Conservation (phyloP, 306 rosid species). For the Cucumis melo region DNA sequence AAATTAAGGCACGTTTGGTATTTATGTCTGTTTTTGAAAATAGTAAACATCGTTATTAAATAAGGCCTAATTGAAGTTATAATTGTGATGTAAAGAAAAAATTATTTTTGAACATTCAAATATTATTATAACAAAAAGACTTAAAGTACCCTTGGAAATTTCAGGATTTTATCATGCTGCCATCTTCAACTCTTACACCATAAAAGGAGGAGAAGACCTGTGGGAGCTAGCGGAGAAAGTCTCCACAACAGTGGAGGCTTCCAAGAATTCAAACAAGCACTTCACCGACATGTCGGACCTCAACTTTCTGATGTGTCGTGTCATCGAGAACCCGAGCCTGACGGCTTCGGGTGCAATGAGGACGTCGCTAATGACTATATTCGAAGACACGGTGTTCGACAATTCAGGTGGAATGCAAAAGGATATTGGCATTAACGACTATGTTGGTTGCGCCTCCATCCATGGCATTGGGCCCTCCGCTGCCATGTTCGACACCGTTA, state of each 20-base stretch:
- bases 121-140: background rate
- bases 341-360: constrained; percentile 42
- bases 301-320: constrained; percentile 42
- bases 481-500: constrained; percentile 39
- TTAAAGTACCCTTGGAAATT: background rate
- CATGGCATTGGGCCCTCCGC: constrained; percentile 60
- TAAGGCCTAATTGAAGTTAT: too few relatives aligned
- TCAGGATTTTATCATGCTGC: constrained; percentile 62
- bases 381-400: constrained; percentile 47
- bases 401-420: background rate
- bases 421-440: constrained; percentile 35
- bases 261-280: constrained; percentile 32
- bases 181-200: constrained; percentile 31
- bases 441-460: constrained; percentile 51
- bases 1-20: background rate
- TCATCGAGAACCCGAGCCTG: constrained; percentile 38
- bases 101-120: too few relatives aligned
- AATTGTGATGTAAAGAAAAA: too few relatives aligned
- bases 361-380: constrained; percentile 34
- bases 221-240: constrained; percentile 46
- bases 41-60: too few relatives aligned
- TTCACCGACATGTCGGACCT: constrained; percentile 52
- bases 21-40: background rate
- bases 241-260: constrained; percentile 21
- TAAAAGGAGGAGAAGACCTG: constrained; percentile 41